Base-by-base conservation (phyloP, 1,284 basidiomycete genomes). In the Erythrobasidium hasegawianum region DNA sequence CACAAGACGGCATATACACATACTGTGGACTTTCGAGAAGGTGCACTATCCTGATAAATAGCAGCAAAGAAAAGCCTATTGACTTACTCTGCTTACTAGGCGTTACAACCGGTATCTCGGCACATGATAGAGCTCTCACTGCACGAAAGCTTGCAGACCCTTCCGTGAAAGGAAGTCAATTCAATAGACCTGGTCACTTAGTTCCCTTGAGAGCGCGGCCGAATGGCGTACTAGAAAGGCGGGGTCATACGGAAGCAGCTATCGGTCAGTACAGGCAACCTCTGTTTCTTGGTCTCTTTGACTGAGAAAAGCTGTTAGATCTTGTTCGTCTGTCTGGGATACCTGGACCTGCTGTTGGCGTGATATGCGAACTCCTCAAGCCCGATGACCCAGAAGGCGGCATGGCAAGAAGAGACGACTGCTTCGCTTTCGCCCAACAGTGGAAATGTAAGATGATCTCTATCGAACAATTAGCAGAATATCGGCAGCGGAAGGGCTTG, bases 361-460 rank as follows among this genome's bases (percentile, higher is more conserved):
- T 97, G 2, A 83, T 98, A 33, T 98, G 96, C 76, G 96, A 98
- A 78, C 81, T 98, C 33, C 93, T 98, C 40, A 94, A 97, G 73
- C 92, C 97, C 57, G 85, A 94, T 74, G 81, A 82, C 68, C 83
- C 84, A n/a, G 78, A 83, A 72, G 96, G 96, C 1, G 85, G 82
- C n/a, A 99, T 99, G 90, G 92, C 94, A 43, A 82, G 93, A n/a
- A 81, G 93, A 38, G 93, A 97, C 75, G 92, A 93, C 73, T 96
- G 92, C 75, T 83, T 92, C 72, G 82, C 83, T 59, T 98, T 99
- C 75, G 95, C 96, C n/a, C 86, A 90, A 76, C 80, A 83, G 41
- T 95, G 90, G 88, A 88, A 89, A 4, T 77, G 98, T 69, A 92
- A 90, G 77, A 89, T 96, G 84, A 90, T 97, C 72, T 94, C 89